Base-by-base conservation (phyloP, 2,329 filamentous ascomycete species). In the Dactylella cylindrospora region DNA sequence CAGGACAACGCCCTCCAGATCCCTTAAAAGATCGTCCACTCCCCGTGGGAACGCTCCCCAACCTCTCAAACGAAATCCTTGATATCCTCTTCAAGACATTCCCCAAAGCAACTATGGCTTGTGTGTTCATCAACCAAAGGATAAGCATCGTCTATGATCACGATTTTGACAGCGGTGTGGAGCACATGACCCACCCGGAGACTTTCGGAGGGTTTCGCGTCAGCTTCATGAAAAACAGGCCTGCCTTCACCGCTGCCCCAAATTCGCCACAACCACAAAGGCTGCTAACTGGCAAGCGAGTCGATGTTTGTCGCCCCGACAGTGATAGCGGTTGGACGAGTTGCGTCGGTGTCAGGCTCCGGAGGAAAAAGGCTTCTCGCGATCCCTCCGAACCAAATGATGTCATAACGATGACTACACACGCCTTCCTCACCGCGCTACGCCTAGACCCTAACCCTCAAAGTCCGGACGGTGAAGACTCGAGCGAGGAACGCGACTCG, bases 101-200 rank as follows among this genome's bases (percentile, higher is more conserved):
- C 41, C 55, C 55, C 2, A 41, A 17, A 23, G 55, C 55, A 6
- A 32, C 31, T 5, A 61, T 44, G 41, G 55, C 31, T 13, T 61
- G 55, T 19, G 47, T 49, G 10, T 61, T 61, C 28, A 40, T 61
- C 39, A 61, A 61, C n/a, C 55, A 61, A 22, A 47, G 55, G 2
- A 49, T 61, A 25, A 61, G 55, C 29, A 53, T 61, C 15, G 47
- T 61, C 15, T 61, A 61, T 36, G 55, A 61, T 17, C 55, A 61
- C 29, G 55, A 61, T 19, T 61, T 61, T 25, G 55, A 61, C 23
- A 28, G 53, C 15, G 55, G 55, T 7, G 17, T 61, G n/a, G 47
- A 61, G 35, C 55, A 61, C 31, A 61, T 61, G 55, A 61, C 55
- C 2, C 52, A 53, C 17, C 55, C 55, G n/a, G 55, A 61, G 43